phyloP scores from a whole-genome alignment of 495 filamentous ascomycete genomes.

The Tuber brumale region DNA sequence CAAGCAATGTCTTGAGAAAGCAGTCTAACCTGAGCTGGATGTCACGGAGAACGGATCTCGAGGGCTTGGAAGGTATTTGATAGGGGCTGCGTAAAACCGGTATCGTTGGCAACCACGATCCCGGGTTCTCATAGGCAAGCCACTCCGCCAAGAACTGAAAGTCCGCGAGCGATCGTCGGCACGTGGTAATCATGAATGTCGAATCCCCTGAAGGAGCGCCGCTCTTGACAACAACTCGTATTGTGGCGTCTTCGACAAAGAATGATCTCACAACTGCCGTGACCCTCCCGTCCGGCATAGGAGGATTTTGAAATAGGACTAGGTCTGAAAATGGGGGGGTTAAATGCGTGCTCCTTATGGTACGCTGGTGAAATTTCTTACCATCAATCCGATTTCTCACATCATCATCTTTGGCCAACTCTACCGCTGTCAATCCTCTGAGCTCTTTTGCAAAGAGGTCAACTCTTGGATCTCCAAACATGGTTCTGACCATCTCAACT shows the following conservation, averaged over 20 bases:
- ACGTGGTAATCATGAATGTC: constrained; percentile 87
- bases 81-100: constrained; percentile 77
- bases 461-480: constrained; percentile 81
- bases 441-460: constrained; percentile 78
- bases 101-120: constrained; percentile 83
- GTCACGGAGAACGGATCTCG: constrained; percentile 76
- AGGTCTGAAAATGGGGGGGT: constrained; percentile 52
- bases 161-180: constrained; percentile 77
- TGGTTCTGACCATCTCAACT: constrained; percentile 79
- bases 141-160: constrained; percentile 87
- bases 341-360: background rate
- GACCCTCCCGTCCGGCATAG: constrained; percentile 67
- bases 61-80: constrained; percentile 86
- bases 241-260: constrained; percentile 93
- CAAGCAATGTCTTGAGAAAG: constrained; percentile 76
- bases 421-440: constrained; percentile 87
- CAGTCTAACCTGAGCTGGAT: constrained; percentile 79
- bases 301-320: constrained; percentile 67
- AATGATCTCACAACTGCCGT: constrained; percentile 94
- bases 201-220: constrained; percentile 61
- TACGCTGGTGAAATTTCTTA: constrained; percentile 9
- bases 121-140: constrained; percentile 85
- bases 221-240: constrained; percentile 89
- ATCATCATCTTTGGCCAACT: constrained; percentile 97
- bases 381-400: constrained; percentile 86